A percentile compares a stretch with the other conserved stretches of the same genome.
Evolutionary conservation across 805 yeast genomes (phyloP).

Genomic region (Metschnikowia hibisci): DNA sequence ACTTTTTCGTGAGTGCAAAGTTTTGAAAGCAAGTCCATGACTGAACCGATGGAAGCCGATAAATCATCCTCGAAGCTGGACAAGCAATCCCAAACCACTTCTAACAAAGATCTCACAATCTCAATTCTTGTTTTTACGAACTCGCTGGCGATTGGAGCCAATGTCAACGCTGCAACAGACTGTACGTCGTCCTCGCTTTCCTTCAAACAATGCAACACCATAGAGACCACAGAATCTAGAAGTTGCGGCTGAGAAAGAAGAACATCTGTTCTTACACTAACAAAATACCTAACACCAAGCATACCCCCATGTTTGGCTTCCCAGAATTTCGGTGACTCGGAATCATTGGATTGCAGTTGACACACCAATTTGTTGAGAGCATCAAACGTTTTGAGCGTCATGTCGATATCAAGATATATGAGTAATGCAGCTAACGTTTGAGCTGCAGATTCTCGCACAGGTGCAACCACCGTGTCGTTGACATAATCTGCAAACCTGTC

Average conservation of each 20-base stretch:
- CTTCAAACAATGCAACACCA: conserved; percentile 80
- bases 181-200: conserved; percentile 92
- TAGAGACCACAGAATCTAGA: conserved; percentile 68
- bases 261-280: conserved; percentile 81
- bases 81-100: conserved; percentile 87
- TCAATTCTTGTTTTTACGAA: conserved; percentile 64
- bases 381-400: conserved; percentile 58
- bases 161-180: conserved; percentile 91
- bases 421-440: conserved; percentile 89
- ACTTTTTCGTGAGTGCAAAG: conserved; percentile 81
- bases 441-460: conserved; percentile 95
- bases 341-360: conserved; percentile 48
- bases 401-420: conserved; percentile 60
- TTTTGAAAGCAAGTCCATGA: conserved; percentile 88
- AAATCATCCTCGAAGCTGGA: conserved; percentile 85
- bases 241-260: conserved; percentile 54
- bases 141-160: conserved; percentile 85
- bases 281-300: conserved; percentile 88
- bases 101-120: conserved; percentile 46
- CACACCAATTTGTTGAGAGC: conserved; percentile 66
- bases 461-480: conserved; percentile 96
- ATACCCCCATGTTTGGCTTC: conserved; percentile 98
- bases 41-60: conserved; percentile 91
- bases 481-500: conserved; percentile 97
- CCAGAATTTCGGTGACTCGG: conserved; percentile 62